Evolutionary conservation across 495 filamentous ascomycete species (phyloP), one percentile per base, ranked within the genome.

Genomic region (Monascus purpureus): DNA sequence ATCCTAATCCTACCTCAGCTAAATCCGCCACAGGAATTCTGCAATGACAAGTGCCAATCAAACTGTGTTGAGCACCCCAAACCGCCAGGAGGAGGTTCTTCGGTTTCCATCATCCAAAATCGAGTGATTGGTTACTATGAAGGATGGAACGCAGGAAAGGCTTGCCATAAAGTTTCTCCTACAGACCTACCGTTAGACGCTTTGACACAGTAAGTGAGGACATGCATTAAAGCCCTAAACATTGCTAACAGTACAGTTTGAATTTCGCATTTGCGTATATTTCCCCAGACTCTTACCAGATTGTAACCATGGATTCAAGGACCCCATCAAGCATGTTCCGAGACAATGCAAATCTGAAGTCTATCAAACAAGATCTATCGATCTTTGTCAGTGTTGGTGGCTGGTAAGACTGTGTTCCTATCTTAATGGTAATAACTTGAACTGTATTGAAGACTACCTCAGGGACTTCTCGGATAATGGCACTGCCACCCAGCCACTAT

Each of bases 341-440:
- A 0, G 20, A 46, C 0, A 13, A 56, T 3, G 47, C 49, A 2
- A 36, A 19, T 5, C 17, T 61, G 12, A 63, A 63, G 26, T 2
- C 9, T 0, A 22, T 27, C 3, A 49, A 59, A 15, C 25, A 38
- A 1, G 46, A 40, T 1, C 41, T 65, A 0, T 29, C 65, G 39
- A 45, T 52, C 6, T 59, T 38, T 32, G 38, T 69, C 8, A 33
- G 50, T 6, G 35, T 67, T 9, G 67, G 65, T 8, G 63, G 63
- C 11, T 69, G 61, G 60, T n/a, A n/a, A n/a, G n/a, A n/a, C n/a
- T n/a, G n/a, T n/a, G n/a, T n/a, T n/a, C n/a, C n/a, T n/a, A n/a
- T n/a, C n/a, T n/a, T n/a, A n/a, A n/a, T n/a, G n/a, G n/a, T n/a
- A n/a, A n/a, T n/a, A n/a, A n/a, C n/a, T n/a, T n/a, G n/a, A n/a